phyloP scores from a whole-genome alignment of 176 grass and related monocot species.

The Pontederia crassipes region DNA sequence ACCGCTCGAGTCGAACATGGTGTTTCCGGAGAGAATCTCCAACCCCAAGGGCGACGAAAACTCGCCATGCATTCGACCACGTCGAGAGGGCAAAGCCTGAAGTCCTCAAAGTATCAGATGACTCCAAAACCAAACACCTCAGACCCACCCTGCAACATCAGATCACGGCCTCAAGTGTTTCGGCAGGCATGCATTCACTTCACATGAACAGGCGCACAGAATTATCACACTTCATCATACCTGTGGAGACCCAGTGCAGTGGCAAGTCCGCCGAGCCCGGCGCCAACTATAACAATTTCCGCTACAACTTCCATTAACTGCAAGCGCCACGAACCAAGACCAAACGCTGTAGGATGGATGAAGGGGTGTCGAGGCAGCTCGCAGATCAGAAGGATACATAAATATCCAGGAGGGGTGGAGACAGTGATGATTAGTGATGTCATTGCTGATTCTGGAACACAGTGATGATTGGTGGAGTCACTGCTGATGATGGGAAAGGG shows the following conservation, averaged over 20 bases:
- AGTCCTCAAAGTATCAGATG: slow-evolving; percentile 43
- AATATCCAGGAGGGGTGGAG: neutral
- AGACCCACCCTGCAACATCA: slow-evolving; percentile 41
- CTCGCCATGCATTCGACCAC: slow-evolving; percentile 58
- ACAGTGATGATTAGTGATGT: neutral
- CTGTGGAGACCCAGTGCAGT: slow-evolving; percentile 50
- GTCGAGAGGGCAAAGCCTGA: slow-evolving; percentile 38
- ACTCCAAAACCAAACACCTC: slow-evolving; percentile 65
- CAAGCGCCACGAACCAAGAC: neutral
- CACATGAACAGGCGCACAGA: neutral
- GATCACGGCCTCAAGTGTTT: neutral
- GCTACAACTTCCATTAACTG: slow-evolving; percentile 15
- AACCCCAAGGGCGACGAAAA: slow-evolving; percentile 59
- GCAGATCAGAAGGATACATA: too few relatives aligned
- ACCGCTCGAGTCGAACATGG: slow-evolving; percentile 28
- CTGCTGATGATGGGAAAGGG: neutral
- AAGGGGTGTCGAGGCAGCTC: neutral
- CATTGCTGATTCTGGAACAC: neutral
- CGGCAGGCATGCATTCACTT: too few relatives aligned
- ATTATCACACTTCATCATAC: slow-evolving; percentile 11
- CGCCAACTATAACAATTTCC: slow-evolving; percentile 52
- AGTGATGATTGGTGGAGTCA: neutral
- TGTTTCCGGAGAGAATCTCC: slow-evolving; percentile 48
- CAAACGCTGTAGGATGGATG: neutral
- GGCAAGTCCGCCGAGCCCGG: slow-evolving; percentile 55